phyloP scores from a whole-genome alignment of 2,329 filamentous ascomycete species.

The Fusarium sp. region DNA sequence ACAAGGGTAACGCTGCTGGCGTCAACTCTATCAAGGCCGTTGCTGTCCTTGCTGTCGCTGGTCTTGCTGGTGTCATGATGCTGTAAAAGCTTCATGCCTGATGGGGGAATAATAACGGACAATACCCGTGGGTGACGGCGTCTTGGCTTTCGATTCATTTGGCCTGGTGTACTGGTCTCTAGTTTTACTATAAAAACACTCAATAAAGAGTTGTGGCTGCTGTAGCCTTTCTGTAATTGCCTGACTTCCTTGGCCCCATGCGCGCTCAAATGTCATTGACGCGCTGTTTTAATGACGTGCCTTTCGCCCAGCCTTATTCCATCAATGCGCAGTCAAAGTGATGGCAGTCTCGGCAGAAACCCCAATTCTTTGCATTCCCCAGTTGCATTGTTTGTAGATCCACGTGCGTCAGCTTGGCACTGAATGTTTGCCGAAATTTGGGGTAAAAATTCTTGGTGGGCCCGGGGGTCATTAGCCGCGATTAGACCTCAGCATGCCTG shows the following conservation, averaged over 20 bases:
- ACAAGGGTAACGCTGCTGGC: slow-evolving; percentile 8
- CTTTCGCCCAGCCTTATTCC: too few species aligned
- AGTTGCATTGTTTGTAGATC: neutral
- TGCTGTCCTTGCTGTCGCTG: slow-evolving; percentile 14
- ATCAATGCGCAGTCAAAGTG: neutral
- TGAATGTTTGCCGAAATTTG: neutral
- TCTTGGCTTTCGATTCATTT: neutral
- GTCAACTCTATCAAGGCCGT: slow-evolving; percentile 18
- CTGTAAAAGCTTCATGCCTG: neutral
- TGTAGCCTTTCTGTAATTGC: neutral
- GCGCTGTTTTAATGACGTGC: too few species aligned
- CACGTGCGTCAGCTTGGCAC: neutral
- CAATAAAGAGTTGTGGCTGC: neutral
- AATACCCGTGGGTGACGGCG: neutral
- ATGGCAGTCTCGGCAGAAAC: neutral
- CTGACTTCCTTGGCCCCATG: neutral
- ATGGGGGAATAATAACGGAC: neutral
- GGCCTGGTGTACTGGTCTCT: neutral
- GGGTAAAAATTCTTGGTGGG: neutral
- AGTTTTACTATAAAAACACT: neutral
- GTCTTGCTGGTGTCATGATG: slow-evolving; percentile 29
- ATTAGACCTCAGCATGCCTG: neutral
- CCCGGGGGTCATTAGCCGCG: neutral
- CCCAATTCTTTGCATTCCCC: neutral
- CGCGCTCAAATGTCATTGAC: neutral